A percentile compares a stretch with the other conserved stretches of the same genome.
Conservation (phyloP, 257 asterid species). For the Misopates orontium region DNA sequence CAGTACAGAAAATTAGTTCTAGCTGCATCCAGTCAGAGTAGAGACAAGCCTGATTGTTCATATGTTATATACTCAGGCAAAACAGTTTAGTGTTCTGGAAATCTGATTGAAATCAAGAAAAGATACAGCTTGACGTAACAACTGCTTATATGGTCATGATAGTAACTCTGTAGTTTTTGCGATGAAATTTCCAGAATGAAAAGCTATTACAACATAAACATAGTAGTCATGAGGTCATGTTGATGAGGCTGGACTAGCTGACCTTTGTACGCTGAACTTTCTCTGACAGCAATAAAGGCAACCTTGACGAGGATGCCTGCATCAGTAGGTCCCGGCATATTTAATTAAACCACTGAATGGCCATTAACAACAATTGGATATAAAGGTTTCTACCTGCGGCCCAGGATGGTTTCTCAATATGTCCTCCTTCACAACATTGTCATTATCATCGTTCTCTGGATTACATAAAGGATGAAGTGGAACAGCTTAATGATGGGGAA, state of each 20-base stretch:
- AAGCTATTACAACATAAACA: conserved; percentile 20
- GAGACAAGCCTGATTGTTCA: conserved; percentile 18
- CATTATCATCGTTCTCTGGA: conserved; percentile 47
- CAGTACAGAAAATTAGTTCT: conserved; percentile 2
- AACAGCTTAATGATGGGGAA: conserved; percentile 17
- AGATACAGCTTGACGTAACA: neutral
- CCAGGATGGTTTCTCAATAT: conserved; percentile 42
- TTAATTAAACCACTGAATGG: conserved; percentile 19
- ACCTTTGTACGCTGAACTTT: conserved; percentile 89
- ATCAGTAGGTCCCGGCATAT: conserved; percentile 28
- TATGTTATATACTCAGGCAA: neutral
- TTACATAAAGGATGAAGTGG: conserved; percentile 22
- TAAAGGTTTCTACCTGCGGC: conserved; percentile 52
- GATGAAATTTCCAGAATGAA: neutral
- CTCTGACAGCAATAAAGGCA: conserved; percentile 79
- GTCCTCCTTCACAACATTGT: conserved; percentile 49
- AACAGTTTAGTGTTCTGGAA: neutral
- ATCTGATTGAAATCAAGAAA: neutral
- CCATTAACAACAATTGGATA: conserved; percentile 24
- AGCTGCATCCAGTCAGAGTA: neutral
- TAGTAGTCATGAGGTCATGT: conserved; percentile 7
- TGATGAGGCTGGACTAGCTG: conserved; percentile 30
- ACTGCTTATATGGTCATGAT: conserved; percentile 6
- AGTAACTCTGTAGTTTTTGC: neutral
- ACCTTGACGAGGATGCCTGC: conserved; percentile 70